Evolutionary conservation across 2,329 filamentous ascomycete genomes (phyloP).

Genomic region (Amesomyces nigricolor): DNA sequence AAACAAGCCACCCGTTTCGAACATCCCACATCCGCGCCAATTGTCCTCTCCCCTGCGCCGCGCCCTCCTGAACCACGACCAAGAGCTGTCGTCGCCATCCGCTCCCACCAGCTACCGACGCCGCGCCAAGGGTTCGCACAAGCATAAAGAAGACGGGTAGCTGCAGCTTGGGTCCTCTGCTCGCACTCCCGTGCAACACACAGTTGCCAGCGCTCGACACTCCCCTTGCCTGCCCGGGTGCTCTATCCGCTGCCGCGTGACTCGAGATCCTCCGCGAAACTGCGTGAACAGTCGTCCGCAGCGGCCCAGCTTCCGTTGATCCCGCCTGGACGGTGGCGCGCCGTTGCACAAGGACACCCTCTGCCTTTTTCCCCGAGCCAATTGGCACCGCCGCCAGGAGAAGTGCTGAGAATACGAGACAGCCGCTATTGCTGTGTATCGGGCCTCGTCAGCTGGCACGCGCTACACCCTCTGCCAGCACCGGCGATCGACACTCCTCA

Average conservation of each 20-base stretch:
- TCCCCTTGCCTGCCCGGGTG: constrained; percentile 19
- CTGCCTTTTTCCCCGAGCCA: constrained; percentile 29
- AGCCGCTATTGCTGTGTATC: constrained; percentile 28
- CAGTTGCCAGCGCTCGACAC: constrained; percentile 17
- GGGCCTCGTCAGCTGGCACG: constrained; percentile 25
- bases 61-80: constrained; percentile 9
- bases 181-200: constrained; percentile 24
- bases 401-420: constrained; percentile 34
- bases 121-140: constrained; percentile 25
- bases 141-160: constrained; percentile 29
- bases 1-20: constrained; percentile 10
- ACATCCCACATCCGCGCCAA: constrained; percentile 19
- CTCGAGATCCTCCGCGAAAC: constrained; percentile 13
- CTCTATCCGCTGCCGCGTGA: constrained; percentile 28
- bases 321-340: constrained; percentile 20
- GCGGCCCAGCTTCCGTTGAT: constrained; percentile 24
- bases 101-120: constrained; percentile 5
- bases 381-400: constrained; percentile 28
- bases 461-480: constrained; percentile 7
- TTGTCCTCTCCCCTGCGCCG: constrained; percentile 2
- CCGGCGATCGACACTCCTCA: constrained; percentile 23
- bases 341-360: constrained; percentile 32
- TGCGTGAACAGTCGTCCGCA: constrained; percentile 14
- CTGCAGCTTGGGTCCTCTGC: constrained; percentile 28
- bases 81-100: constrained; percentile 1